These are phyloP conservation scores for Stephanodiscus minutulus DNA, from an alignment of 108 stramenopile species.

Conservation along the genomic window DNA sequence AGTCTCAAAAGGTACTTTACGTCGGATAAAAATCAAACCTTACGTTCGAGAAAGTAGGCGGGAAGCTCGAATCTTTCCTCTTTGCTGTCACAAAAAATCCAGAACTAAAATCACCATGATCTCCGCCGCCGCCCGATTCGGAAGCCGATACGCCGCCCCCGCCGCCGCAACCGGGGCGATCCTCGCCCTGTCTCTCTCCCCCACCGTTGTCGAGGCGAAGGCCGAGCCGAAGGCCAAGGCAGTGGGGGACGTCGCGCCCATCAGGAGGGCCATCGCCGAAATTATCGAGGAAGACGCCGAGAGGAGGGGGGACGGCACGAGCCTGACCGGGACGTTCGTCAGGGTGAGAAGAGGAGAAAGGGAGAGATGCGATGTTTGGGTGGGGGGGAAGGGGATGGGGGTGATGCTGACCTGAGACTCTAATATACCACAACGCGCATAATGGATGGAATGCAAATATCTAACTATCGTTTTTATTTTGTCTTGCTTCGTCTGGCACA, in stretches of 20 bases:
- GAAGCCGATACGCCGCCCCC: slow-evolving; percentile 36
- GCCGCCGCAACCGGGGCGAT: slow-evolving; percentile 43
- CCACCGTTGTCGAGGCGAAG: slow-evolving; percentile 26
- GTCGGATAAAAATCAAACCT: too few species aligned
- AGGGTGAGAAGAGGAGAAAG: slow-evolving; percentile 30
- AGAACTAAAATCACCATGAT: slow-evolving; percentile 11
- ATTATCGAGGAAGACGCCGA: slow-evolving; percentile 79
- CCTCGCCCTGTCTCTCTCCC: slow-evolving; percentile 35
- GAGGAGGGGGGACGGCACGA: slow-evolving; percentile 78
- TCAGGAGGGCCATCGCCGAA: slow-evolving; percentile 70
- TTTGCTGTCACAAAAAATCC: neutral
- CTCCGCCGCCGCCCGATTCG: slow-evolving; percentile 33
- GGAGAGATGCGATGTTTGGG: neutral
- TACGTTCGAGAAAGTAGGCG: too few species aligned
- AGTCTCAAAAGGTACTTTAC: too few species aligned
- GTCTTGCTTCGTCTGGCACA: neutral
- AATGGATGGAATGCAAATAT: neutral
- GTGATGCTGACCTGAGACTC: too few species aligned
- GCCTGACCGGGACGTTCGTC: slow-evolving; percentile 76
- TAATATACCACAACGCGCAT: neutral
- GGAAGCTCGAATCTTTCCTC: too few species aligned
- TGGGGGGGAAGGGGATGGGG: neutral
- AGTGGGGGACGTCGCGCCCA: slow-evolving; percentile 61
- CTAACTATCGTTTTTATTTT: neutral
- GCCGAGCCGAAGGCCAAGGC: slow-evolving; percentile 29